Base-by-base conservation (phyloP, 1,284 basidiomycete species). In the Porodaedalea pini region DNA sequence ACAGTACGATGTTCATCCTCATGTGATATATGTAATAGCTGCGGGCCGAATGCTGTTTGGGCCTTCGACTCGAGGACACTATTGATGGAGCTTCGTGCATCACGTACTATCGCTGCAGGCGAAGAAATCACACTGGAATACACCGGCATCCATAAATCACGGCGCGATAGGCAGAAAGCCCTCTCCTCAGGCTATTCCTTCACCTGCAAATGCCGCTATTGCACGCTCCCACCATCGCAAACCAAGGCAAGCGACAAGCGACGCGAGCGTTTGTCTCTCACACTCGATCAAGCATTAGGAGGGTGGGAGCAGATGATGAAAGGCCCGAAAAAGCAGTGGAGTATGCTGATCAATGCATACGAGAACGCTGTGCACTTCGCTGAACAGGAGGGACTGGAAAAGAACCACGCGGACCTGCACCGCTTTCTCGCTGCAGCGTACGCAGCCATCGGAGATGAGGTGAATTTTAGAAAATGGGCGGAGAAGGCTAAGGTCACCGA, bases 391-490 rank as follows among this genome's bases (percentile, higher is more conserved):
- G 34, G 34, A 36, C 34, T 36, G 34, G 15, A 15, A 7, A 15
- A 36, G 34, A 7, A 36, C 15, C 34, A 15, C 7, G 34, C 34
- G 15, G 34, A 36, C 34, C 34, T 36, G 34, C 7, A 36, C 34
- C 34, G 34, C 7, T 36, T 7, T 36, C 7, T 36, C 15, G 34
- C 34, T 7, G 34, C 34, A 62, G 78, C 79, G 0, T 81, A 77
- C 66, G 69, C 74, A 1, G 75, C 80, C 0, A 64, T 81, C 45
- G 72, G 72, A 36, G 78, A 80, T 62, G 73, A 74, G 47, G 66
- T 63, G 54, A 63, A 71, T 58, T 65, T 73, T 54, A 74, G 75
- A 63, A 62, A 71, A 67, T 78, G 77, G 63, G 75, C 78, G 61
- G 54, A 65, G 32, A 78, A 75, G 13, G 79, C 34, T 36, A 15